Evolutionary conservation across 495 filamentous ascomycete species (phyloP).

Genomic region (Trichoderma gamsii): DNA sequence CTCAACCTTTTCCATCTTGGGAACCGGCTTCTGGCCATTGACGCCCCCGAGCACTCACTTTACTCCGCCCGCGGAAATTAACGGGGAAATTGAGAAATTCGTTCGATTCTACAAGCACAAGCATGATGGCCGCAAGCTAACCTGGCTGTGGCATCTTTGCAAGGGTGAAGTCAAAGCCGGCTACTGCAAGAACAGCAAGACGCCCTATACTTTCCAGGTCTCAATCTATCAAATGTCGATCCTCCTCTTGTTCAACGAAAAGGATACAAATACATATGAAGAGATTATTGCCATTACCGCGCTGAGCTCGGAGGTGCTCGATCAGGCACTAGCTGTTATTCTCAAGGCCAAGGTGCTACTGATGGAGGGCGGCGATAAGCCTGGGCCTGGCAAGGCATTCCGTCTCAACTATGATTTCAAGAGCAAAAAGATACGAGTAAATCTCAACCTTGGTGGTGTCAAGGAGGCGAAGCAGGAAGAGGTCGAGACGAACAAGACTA

Average conservation of each 20-base stretch:
- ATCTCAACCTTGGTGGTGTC: constrained; percentile 91
- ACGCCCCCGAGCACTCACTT: constrained; percentile 78
- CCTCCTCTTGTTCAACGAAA: constrained; percentile 91
- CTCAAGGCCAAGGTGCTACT: constrained; percentile 85
- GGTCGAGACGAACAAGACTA: constrained; percentile 97
- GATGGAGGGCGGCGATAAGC: constrained; percentile 55
- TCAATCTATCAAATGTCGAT: constrained; percentile 98
- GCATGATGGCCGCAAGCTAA: constrained; percentile 91
- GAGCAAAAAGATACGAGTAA: constrained; percentile 94
- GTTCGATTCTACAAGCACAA: constrained; percentile 89
- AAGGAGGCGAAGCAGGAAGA: constrained; percentile 91
- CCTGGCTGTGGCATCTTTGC: constrained; percentile 97
- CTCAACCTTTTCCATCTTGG: constrained; percentile 78
- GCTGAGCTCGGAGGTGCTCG: constrained; percentile 71
- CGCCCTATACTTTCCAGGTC: constrained; percentile 94
- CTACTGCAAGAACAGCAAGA: constrained; percentile 81
- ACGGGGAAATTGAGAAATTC: constrained; percentile 82
- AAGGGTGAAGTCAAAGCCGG: constrained; percentile 95
- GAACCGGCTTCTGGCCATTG: constrained; percentile 97
- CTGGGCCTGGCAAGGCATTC: constrained; percentile 68
- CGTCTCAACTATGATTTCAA: constrained; percentile 89
- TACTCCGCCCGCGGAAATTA: constrained; percentile 75
- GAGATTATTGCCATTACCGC: constrained; percentile 78
- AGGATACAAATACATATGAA: constrained; percentile 75
- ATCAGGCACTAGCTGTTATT: constrained; percentile 75